Conservation (phyloP, 2,329 filamentous ascomycete species). For the Pseudogymnoascus sp. region DNA sequence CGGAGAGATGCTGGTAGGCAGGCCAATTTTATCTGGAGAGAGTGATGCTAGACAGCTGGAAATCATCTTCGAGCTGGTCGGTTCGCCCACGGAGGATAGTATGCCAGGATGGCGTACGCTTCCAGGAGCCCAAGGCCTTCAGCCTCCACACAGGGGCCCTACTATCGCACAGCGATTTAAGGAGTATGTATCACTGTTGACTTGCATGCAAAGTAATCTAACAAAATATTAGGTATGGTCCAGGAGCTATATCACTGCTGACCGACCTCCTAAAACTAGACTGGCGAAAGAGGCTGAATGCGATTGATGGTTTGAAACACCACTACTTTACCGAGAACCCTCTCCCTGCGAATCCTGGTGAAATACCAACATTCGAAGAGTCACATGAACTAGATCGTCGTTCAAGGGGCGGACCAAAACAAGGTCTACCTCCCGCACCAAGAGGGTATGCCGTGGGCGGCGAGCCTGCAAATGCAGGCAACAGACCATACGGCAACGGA, state of each 20-base stretch:
- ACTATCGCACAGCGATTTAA: constrained; percentile 68
- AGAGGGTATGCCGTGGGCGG: constrained; percentile 85
- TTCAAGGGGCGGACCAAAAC: constrained; percentile 80
- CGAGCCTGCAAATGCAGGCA: constrained; percentile 31
- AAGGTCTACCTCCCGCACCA: constrained; percentile 78
- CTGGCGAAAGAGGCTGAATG: constrained; percentile 83
- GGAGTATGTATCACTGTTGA: not conserved
- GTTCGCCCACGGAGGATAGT: constrained; percentile 76
- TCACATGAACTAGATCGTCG: constrained; percentile 94
- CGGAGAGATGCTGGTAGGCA: constrained; percentile 91
- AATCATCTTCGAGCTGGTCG: constrained; percentile 88
- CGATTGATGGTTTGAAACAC: constrained; percentile 86
- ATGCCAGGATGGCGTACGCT: constrained; percentile 89
- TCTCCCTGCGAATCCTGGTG: constrained; percentile 69
- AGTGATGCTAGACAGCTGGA: constrained; percentile 86
- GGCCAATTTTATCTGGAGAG: constrained; percentile 84
- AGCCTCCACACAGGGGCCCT: constrained; percentile 50
- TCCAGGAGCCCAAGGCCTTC: constrained; percentile 71
- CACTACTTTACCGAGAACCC: constrained; percentile 80
- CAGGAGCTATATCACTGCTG: constrained; percentile 69
- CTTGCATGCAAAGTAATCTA: constrained; percentile 44
- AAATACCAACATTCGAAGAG: constrained; percentile 87
- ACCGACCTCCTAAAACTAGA: constrained; percentile 79
- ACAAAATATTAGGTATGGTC: constrained; percentile 45
- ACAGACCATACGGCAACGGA: constrained; percentile 20